phyloP scores from a whole-genome alignment of 2,329 filamentous ascomycete species.

The Penicillium expansum region DNA sequence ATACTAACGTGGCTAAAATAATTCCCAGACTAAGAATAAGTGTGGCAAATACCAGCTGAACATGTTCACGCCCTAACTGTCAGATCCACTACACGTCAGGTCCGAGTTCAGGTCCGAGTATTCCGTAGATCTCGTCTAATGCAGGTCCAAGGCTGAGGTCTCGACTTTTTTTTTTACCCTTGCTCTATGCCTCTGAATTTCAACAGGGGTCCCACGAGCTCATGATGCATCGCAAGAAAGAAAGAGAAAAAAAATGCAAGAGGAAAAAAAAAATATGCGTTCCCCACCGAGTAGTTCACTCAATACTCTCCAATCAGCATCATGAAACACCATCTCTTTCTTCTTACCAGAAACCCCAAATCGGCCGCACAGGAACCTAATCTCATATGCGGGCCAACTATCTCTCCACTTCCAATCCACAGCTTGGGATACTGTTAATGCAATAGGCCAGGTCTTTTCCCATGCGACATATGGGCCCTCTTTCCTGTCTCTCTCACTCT shows the following conservation, averaged over 20 bases:
- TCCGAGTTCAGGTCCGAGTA: slow-evolving; percentile 3
- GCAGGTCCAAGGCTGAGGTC: slow-evolving; percentile 9
- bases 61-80: slow-evolving; percentile 1
- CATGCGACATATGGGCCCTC: neutral
- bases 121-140: slow-evolving; percentile 3
- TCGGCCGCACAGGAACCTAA: slow-evolving; percentile 22
- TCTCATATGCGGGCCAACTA: slow-evolving; percentile 9
- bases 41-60: slow-evolving; percentile 11
- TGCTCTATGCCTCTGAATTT: neutral
- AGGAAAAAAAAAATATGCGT: neutral
- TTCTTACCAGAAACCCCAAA: slow-evolving; percentile 9
- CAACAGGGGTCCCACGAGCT: slow-evolving; percentile 11
- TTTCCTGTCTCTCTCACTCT: neutral
- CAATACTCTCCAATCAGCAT: slow-evolving; percentile 16
- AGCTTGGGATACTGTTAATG: neutral
- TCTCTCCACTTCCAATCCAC: slow-evolving; percentile 7
- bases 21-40: slow-evolving; percentile 1
- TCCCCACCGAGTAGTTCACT: slow-evolving; percentile 9
- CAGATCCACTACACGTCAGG: slow-evolving; percentile 7
- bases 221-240: neutral
- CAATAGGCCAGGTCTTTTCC: neutral
- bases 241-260: neutral
- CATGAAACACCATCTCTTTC: slow-evolving; percentile 4
- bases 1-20: neutral
- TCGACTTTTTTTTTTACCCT: neutral